Evolutionary conservation across 192 early-diverging fungal species (phyloP).

Genomic region (Chytriomyces hyalinus): DNA sequence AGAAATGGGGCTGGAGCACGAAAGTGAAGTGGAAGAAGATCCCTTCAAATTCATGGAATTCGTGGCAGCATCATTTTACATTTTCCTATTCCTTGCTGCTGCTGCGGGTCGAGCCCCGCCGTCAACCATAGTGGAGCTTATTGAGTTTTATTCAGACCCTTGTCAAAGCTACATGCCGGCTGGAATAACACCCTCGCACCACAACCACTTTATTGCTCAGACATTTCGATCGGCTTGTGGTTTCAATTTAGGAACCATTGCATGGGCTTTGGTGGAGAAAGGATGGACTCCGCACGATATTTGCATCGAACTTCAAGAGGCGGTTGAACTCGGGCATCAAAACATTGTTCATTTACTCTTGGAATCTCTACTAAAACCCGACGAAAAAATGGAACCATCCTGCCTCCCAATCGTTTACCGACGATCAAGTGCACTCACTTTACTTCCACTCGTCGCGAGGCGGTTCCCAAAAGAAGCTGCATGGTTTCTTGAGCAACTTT

Average conservation of each 20-base stretch:
- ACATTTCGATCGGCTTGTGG: conserved; percentile 42
- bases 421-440: conserved; percentile 38
- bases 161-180: conserved; percentile 31
- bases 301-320: conserved; percentile 23
- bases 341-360: conserved; percentile 48
- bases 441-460: conserved; percentile 41
- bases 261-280: conserved; percentile 42
- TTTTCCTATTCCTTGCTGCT: conserved; percentile 43
- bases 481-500: conserved; percentile 51
- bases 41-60: conserved; percentile 28
- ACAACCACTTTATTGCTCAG: conserved; percentile 37
- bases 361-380: conserved; percentile 45
- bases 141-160: conserved; percentile 44
- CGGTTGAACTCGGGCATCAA: conserved; percentile 48
- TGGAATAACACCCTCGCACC: conserved; percentile 28
- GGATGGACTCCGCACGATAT: conserved; percentile 45
- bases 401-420: conserved; percentile 46
- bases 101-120: conserved; percentile 38
- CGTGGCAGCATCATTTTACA: conserved; percentile 36
- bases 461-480: conserved; percentile 49
- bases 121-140: conserved; percentile 36
- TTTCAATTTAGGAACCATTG: conserved; percentile 44
- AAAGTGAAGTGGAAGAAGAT: conserved; percentile 4
- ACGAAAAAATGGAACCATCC: conserved; percentile 37
- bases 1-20: not conserved